Conservation (phyloP, 805 yeast species). For the Candida maesae region DNA sequence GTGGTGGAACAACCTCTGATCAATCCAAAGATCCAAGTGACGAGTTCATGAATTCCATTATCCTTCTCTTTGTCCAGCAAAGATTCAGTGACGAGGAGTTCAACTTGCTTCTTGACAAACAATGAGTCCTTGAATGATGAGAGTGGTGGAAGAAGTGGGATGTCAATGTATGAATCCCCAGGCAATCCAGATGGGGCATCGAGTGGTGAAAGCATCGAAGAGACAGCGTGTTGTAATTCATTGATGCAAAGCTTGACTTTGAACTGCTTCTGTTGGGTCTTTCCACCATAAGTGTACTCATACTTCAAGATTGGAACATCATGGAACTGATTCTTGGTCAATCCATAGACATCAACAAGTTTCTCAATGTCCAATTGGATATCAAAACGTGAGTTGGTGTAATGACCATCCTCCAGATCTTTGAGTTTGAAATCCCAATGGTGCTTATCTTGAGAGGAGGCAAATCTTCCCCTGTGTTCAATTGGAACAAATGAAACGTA, state of each 20-base stretch:
- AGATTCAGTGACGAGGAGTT: slow-evolving; percentile 27
- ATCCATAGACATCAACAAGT: neutral
- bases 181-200: neutral
- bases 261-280: slow-evolving; percentile 2
- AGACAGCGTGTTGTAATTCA: neutral
- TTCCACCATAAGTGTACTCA: slow-evolving; percentile 3
- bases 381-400: slow-evolving; percentile 17
- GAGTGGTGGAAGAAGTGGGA: slow-evolving; percentile 31
- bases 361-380: slow-evolving; percentile 13
- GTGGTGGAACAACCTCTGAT: slow-evolving; percentile 25
- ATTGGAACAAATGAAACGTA: slow-evolving; percentile 6
- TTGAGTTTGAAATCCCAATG: slow-evolving; percentile 12
- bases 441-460: neutral
- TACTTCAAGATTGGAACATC: slow-evolving; percentile 18
- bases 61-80: slow-evolving; percentile 3
- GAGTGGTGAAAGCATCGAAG: slow-evolving; percentile 3
- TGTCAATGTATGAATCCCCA: slow-evolving; percentile 18
- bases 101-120: slow-evolving; percentile 35
- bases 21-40: slow-evolving; percentile 19
- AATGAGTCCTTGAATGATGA: slow-evolving; percentile 34
- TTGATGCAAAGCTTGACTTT: slow-evolving; percentile 10
- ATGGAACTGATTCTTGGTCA: slow-evolving; percentile 7
- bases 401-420: slow-evolving; percentile 23
- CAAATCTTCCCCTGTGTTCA: slow-evolving; percentile 6
- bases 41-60: slow-evolving; percentile 10